Base-by-base conservation (phyloP, 192 early-diverging fungal genomes). In the Entomortierella chlamydospora region DNA sequence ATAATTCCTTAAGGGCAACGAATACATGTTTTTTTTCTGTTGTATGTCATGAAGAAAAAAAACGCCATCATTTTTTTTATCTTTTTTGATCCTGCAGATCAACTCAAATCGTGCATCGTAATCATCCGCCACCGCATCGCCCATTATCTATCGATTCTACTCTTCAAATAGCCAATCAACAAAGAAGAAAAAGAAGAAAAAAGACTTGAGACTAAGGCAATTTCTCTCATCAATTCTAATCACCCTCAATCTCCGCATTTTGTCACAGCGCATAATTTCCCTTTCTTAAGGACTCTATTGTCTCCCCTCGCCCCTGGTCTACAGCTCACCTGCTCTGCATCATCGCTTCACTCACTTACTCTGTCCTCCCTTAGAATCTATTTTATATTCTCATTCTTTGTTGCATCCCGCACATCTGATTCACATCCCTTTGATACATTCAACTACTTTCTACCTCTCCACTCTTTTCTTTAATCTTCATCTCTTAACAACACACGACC, bases 401-500 rank as follows among this genome's bases (percentile, higher is more conserved):
- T 20, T 4, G 15, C 45, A 47, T 47, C 45, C 15, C 20, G 20
- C 45, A 47, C 45, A 47, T 47, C 45, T 47, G 12, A 47, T 20
- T 37, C 5, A 37, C 34, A 37, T 37, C 10, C 34, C 4, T 37
- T 37, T 50, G 18, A 6, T 2, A 39, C 11, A 58, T 6, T 58
- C n/a, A n/a, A n/a, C n/a, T n/a, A n/a, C 57, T 15, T 23, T 25
- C 17, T 42, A 39, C 8, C 37, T 59, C 20, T 61, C 45, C 45
- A 45, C 25, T 42, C 18, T 49, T 17, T 33, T 63, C 50, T 63
- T 33, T 30, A 51, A 43, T 51, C 23, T 63, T 45, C 58, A 43
- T 25, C 20, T 47, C 15, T 20, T 47, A 12, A 47, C 12, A 23
- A 54, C 51, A 59, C 49, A 2, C n/a, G 41, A 42, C 61, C 42